phyloP scores from a whole-genome alignment of 2,329 filamentous ascomycete genomes.

The Akanthomyces dipterigenus region DNA sequence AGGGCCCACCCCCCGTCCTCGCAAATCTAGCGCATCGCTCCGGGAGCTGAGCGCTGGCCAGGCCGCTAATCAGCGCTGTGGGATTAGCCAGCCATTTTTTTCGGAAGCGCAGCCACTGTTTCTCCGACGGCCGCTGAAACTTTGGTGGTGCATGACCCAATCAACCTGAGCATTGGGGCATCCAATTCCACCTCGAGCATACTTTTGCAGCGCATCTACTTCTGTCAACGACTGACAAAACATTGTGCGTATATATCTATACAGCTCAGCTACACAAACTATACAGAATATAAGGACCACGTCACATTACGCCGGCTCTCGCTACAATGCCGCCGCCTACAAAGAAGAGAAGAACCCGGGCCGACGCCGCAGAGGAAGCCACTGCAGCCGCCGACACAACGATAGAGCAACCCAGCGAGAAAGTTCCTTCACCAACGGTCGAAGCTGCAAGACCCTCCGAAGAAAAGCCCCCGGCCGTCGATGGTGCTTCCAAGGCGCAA shows the following conservation, averaged over 20 bases:
- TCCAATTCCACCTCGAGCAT: neutral
- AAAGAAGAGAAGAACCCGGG: slow-evolving; percentile 38
- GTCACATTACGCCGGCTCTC: neutral
- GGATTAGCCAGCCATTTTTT: neutral
- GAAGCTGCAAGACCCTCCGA: slow-evolving; percentile 14
- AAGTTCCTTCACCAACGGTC: neutral
- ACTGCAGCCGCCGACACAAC: slow-evolving; percentile 14
- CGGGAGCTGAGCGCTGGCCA: neutral
- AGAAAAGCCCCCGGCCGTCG: neutral
- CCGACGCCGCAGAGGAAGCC: slow-evolving; percentile 13
- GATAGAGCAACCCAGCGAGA: slow-evolving; percentile 14
- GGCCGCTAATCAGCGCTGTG: slow-evolving; percentile 2
- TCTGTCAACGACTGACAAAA: neutral
- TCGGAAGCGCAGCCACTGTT: slow-evolving; percentile 11
- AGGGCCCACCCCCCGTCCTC: slow-evolving; percentile 6
- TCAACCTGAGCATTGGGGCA: too few species aligned
- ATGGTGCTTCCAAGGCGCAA: slow-evolving; percentile 41
- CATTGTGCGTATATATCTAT: neutral
- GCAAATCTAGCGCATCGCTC: slow-evolving; percentile 6
- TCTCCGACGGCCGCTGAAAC: neutral
- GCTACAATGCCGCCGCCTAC: slow-evolving; percentile 32
- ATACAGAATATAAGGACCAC: neutral
- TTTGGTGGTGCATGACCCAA: neutral
- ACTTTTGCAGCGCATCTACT: neutral
- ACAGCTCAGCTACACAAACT: neutral